phyloP scores from a whole-genome alignment of 371 early-diverging fungal genomes.

The Mucor circinelloides region DNA sequence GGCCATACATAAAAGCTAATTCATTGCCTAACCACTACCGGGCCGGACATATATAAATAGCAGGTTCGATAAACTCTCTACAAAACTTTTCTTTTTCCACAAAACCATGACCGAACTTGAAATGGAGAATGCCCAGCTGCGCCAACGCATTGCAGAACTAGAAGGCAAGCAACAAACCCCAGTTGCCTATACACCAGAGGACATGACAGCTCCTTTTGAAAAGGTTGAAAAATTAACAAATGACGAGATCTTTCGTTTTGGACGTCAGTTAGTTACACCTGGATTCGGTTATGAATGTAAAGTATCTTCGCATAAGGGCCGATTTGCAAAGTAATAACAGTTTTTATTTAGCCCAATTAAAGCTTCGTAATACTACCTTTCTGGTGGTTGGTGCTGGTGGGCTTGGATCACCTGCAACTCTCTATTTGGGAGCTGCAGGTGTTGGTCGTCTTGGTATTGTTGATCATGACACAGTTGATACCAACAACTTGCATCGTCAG shows the following conservation, averaged over 20 bases:
- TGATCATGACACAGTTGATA: constrained; percentile 95
- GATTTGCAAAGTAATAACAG: too few relatives aligned
- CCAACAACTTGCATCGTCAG: constrained; percentile 97
- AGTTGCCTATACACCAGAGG: not conserved
- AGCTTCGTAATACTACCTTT: constrained; percentile 75
- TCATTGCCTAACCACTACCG: not conserved
- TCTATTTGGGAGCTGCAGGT: constrained; percentile 95
- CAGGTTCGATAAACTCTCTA: not conserved
- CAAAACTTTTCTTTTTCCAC: not conserved
- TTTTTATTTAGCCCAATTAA: constrained; percentile 71
- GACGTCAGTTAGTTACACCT: constrained; percentile 92
- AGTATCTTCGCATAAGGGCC: not conserved
- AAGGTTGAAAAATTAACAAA: constrained; percentile 42
- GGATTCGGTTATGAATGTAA: constrained; percentile 80
- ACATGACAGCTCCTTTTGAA: constrained; percentile 19
- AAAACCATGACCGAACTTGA: constrained; percentile 3
- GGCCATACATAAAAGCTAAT: too few relatives aligned
- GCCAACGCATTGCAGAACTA: constrained; percentile 35
- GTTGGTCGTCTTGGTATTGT: constrained; percentile 92
- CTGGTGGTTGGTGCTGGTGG: constrained; percentile 98
- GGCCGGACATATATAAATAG: not conserved
- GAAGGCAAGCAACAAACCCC: constrained; percentile 18
- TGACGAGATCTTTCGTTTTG: constrained; percentile 85
- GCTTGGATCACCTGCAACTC: constrained; percentile 88
- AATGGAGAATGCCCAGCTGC: constrained; percentile 33